Evolutionary conservation across 495 filamentous ascomycete species (phyloP).

Genomic region (Penicillium angulare): DNA sequence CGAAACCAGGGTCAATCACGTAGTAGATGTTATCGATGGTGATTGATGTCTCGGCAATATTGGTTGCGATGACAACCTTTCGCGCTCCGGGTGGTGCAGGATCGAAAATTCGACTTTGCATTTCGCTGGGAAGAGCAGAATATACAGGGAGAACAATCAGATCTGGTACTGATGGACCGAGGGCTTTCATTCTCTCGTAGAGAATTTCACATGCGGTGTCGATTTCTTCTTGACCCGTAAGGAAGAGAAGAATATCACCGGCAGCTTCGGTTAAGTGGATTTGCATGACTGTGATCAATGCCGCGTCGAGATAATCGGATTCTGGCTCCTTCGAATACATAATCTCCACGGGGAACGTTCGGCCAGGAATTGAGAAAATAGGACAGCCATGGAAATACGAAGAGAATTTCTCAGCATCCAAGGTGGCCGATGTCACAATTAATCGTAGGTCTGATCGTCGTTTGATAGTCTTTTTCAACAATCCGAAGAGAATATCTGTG

Average conservation of each 20-base stretch:
- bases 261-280: slow-evolving; percentile 89
- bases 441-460: slow-evolving; percentile 82
- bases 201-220: slow-evolving; percentile 91
- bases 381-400: slow-evolving; percentile 92
- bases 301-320: slow-evolving; percentile 94
- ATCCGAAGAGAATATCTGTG: slow-evolving; percentile 91
- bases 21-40: slow-evolving; percentile 98
- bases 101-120: slow-evolving; percentile 93
- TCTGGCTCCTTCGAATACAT: slow-evolving; percentile 94
- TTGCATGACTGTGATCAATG: slow-evolving; percentile 94
- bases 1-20: slow-evolving; percentile 95
- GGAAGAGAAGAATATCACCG: slow-evolving; percentile 92
- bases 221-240: slow-evolving; percentile 98
- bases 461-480: slow-evolving; percentile 92
- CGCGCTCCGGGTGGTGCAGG: slow-evolving; percentile 83
- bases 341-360: slow-evolving; percentile 93
- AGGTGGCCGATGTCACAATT: slow-evolving; percentile 93
- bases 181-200: slow-evolving; percentile 92
- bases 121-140: slow-evolving; percentile 85
- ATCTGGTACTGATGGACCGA: slow-evolving; percentile 88
- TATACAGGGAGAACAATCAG: slow-evolving; percentile 94
- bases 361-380: slow-evolving; percentile 93
- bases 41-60: slow-evolving; percentile 97
- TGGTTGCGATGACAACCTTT: slow-evolving; percentile 97
- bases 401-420: slow-evolving; percentile 97